Evolutionary conservation across 805 yeast species (phyloP).

Genomic region (Kluyveromyces starmeri): DNA sequence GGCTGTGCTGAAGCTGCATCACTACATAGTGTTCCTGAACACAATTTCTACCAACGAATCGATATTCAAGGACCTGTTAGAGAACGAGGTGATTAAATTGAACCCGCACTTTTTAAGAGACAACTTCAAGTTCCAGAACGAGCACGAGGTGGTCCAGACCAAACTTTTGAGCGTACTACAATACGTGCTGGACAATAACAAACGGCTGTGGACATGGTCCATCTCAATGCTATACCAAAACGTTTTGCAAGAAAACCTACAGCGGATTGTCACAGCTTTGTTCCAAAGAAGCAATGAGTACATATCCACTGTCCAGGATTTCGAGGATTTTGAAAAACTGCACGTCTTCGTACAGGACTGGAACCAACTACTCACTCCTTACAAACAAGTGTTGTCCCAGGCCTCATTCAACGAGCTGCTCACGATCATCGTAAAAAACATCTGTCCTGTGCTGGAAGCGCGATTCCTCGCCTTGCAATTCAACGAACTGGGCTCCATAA

Average conservation of each 20-base stretch:
- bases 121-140: conserved; percentile 33
- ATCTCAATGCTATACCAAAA: conserved; percentile 36
- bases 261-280: conserved; percentile 38
- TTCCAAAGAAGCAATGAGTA: conserved; percentile 20
- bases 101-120: conserved; percentile 25
- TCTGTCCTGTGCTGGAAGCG: conserved; percentile 53
- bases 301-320: conserved; percentile 26
- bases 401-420: conserved; percentile 42
- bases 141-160: conserved; percentile 21
- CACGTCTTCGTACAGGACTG: conserved; percentile 54
- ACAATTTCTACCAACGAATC: conserved; percentile 56
- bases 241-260: conserved; percentile 29
- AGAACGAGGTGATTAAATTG: conserved; percentile 25
- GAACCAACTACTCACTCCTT: conserved; percentile 59
- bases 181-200: conserved; percentile 20
- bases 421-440: conserved; percentile 40
- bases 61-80: conserved; percentile 46
- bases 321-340: conserved; percentile 29
- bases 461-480: conserved; percentile 60
- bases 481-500: conserved; percentile 76
- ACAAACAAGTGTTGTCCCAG: conserved; percentile 46
- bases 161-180: conserved; percentile 21
- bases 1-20: conserved; percentile 36
- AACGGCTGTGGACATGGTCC: conserved; percentile 31
- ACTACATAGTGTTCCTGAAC: conserved; percentile 61